phyloP scores from a whole-genome alignment of 148 eudicot species.

The Tetragonia tetragonoides region DNA sequence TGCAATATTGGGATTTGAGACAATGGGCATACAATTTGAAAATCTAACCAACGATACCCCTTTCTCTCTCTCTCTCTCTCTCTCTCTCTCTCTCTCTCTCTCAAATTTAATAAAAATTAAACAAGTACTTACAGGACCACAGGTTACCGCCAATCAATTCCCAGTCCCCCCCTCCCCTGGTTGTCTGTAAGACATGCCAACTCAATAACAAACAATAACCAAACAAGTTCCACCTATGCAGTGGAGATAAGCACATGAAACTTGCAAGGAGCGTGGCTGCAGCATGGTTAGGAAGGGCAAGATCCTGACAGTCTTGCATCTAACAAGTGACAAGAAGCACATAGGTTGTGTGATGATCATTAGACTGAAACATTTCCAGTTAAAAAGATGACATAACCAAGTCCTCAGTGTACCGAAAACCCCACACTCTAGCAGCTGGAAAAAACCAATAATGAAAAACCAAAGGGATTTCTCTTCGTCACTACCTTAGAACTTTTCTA shows the following conservation, averaged over 20 bases:
- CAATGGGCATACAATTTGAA: not conserved
- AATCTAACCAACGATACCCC: not conserved
- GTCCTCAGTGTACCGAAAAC: not conserved
- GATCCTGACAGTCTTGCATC: not conserved
- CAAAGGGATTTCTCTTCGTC: not conserved
- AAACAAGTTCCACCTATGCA: not conserved
- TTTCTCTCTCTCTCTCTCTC: too few species aligned
- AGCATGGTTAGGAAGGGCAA: not conserved
- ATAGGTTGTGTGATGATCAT: not conserved
- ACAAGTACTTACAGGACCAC: conserved; percentile 2
- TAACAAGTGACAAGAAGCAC: not conserved
- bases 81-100: too few species aligned
- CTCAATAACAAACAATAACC: not conserved
- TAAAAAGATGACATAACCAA: not conserved
- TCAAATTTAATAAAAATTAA: not conserved
- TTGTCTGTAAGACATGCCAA: not conserved
- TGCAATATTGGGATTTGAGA: not conserved
- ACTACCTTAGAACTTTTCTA: not conserved
- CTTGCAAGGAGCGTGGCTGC: too few species aligned
- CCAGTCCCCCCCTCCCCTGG: not conserved
- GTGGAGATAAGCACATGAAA: not conserved
- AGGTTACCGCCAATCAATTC: not conserved
- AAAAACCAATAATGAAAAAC: not conserved
- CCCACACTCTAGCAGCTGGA: not conserved
- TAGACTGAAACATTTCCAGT: not conserved